Evolutionary conservation across 2,329 filamentous ascomycete genomes (phyloP).

Genomic region (Aspergillus nomiae): DNA sequence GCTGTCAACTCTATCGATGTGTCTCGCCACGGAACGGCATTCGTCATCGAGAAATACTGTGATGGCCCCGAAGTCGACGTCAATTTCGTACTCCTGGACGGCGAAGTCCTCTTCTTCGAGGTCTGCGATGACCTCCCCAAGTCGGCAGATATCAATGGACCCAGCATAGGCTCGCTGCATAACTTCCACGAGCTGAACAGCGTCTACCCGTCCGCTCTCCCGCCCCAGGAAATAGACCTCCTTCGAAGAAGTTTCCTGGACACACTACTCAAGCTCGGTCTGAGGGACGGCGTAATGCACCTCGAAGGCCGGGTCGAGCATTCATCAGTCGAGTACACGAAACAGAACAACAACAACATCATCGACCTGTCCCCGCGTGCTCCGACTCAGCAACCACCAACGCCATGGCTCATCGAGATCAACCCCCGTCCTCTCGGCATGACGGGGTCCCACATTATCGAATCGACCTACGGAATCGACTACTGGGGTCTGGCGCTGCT

Average conservation of each 20-base stretch:
- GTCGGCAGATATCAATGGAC: neutral
- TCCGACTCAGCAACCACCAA: no score
- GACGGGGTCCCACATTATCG: neutral
- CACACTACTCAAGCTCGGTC: constrained; percentile 4
- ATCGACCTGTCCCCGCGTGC: neutral
- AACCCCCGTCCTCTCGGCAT: constrained; percentile 8
- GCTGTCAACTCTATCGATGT: neutral
- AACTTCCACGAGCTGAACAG: constrained; percentile 6
- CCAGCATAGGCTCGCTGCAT: neutral
- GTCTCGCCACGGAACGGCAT: neutral
- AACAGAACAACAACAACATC: neutral
- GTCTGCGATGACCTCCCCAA: constrained; percentile 18
- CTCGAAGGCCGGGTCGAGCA: constrained; percentile 11
- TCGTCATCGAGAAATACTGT: constrained; percentile 16
- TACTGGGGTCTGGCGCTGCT: constrained; percentile 6
- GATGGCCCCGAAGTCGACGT: constrained; percentile 20
- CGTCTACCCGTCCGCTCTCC: constrained; percentile 7
- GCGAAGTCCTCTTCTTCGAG: constrained; percentile 17
- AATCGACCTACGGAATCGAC: constrained; percentile 11
- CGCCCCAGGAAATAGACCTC: neutral
- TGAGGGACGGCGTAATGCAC: constrained; percentile 6
- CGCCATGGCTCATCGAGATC: constrained; percentile 11
- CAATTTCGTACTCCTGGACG: constrained; percentile 19
- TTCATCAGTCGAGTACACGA: neutral
- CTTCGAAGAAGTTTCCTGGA: neutral